A percentile compares a stretch with the other conserved stretches of the same genome.
Evolutionary conservation across 2,329 filamentous ascomycete species (phyloP).

Genomic region (Aspergillus fumigatus): DNA sequence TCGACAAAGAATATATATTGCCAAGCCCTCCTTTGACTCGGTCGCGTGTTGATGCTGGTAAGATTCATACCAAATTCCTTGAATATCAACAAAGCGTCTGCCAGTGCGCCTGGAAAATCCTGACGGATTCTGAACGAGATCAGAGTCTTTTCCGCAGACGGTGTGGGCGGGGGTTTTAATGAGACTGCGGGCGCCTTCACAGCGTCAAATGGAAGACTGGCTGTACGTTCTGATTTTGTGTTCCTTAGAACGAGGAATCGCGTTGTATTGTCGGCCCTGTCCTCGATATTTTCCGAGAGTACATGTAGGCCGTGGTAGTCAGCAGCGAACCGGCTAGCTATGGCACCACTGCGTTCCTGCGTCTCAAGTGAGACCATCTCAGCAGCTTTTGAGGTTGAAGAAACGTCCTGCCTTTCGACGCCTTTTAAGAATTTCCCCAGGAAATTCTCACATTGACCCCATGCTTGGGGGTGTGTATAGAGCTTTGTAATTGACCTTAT

Average conservation of each 20-base stretch:
- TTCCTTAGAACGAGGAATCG: slow-evolving; percentile 44
- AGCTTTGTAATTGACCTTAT: slow-evolving; percentile 66
- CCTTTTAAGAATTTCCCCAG: slow-evolving; percentile 65
- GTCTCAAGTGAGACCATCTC: slow-evolving; percentile 62
- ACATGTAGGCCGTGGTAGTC: slow-evolving; percentile 63
- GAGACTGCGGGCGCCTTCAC: slow-evolving; percentile 5
- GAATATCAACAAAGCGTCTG: slow-evolving; percentile 76
- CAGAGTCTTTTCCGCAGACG: slow-evolving; percentile 58
- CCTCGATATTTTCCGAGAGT: slow-evolving; percentile 51
- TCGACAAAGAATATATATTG: slow-evolving; percentile 95
- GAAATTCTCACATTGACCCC: slow-evolving; percentile 82
- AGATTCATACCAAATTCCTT: slow-evolving; percentile 68
- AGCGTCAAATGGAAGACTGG: slow-evolving; percentile 14
- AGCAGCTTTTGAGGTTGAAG: slow-evolving; percentile 79
- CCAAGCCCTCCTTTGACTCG: slow-evolving; percentile 70
- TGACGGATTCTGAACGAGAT: slow-evolving; percentile 82
- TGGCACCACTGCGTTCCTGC: slow-evolving; percentile 64
- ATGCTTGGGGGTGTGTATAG: slow-evolving; percentile 93
- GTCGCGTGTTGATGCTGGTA: slow-evolving; percentile 84
- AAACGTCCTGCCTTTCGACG: slow-evolving; percentile 76
- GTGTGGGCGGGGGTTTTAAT: not conserved
- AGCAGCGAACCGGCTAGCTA: slow-evolving; percentile 72
- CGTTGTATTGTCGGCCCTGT: slow-evolving; percentile 44
- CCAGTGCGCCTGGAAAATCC: slow-evolving; percentile 71
- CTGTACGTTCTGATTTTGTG: slow-evolving; percentile 23